phyloP scores from a whole-genome alignment of 2,329 filamentous ascomycete genomes.

The Fusarium decemcellulare region DNA sequence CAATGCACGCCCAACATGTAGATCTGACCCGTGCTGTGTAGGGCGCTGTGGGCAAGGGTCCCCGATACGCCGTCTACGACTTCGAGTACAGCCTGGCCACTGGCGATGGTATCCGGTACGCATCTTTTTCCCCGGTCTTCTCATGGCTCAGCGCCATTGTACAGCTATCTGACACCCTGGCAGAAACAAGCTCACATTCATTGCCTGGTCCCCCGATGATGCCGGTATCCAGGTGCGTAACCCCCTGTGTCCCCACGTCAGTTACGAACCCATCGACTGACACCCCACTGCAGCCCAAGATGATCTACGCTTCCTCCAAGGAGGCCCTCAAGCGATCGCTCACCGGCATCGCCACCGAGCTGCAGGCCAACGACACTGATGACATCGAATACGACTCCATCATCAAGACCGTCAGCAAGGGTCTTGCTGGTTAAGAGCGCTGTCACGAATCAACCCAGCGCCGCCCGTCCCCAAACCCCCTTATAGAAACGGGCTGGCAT shows the following conservation, averaged over 20 bases:
- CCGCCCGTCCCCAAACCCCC: conserved; percentile 19
- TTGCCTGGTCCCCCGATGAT: conserved; percentile 87
- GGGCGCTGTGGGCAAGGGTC: conserved; percentile 75
- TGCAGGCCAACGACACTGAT: conserved; percentile 87
- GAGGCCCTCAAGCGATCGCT: conserved; percentile 86
- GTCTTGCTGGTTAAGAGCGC: conserved; percentile 62
- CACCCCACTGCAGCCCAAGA: conserved; percentile 75
- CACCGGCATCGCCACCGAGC: conserved; percentile 80
- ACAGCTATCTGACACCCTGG: conserved; percentile 36
- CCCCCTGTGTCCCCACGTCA: conserved; percentile 74
- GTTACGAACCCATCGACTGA: conserved; percentile 47
- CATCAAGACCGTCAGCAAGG: conserved; percentile 76
- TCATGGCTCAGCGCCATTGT: conserved; percentile 11
- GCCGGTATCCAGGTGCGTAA: conserved; percentile 79
- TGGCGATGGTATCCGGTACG: conserved; percentile 80
- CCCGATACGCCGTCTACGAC: conserved; percentile 88
- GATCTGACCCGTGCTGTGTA: conserved; percentile 48
- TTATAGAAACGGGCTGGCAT: conserved; percentile 40
- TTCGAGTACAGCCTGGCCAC: conserved; percentile 81
- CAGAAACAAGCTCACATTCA: conserved; percentile 85
- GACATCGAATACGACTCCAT: conserved; percentile 85
- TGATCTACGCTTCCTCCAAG: conserved; percentile 93
- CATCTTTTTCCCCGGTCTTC: conserved; percentile 2
- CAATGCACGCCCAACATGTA: background rate
- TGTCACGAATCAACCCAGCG: conserved; percentile 23